Evolutionary conservation across 1,284 basidiomycete species (phyloP), one percentile per base, ranked within the genome.

Genomic region (Leccinum fuscescens): DNA sequence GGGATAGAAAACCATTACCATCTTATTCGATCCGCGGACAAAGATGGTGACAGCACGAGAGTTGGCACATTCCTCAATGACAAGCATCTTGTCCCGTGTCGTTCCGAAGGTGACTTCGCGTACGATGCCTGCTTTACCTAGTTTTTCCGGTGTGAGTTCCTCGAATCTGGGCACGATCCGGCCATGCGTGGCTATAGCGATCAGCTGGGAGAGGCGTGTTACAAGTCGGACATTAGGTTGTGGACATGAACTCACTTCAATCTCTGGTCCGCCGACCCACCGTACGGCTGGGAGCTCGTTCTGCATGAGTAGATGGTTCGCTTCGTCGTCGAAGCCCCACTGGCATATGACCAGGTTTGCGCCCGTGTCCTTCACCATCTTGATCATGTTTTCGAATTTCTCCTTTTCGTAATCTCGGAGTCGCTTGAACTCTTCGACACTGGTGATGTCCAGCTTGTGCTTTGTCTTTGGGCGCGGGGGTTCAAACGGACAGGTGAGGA

Each of bases 241-340:
- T 6, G 27, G 9, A 51, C 1, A 31, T 9, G 27, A 55, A 39
- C 42, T 57, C 60, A 94, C 93, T 87, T 99, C 96, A 64, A 99
- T 97, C 76, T 99, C 96, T 2, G 97, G 96, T 20, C 96, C 97
- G 64, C 96, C 96, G 59, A 99, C 96, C 96, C 97, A 99, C 73
- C 96, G 85, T 24, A 99, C 96, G n/a, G 96, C 94, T 48, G 96
- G 97, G 49, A 99, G 81, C 14, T 96, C 92, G 73, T 98, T 98
- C 79, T 98, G 96, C 89, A 99, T 94, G 67, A 99, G 78, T 71
- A 99, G 71, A 75, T 99, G 96, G 75, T 99, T 99, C 59, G 96
- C 96, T 79, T 99, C 96, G 74, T 99, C 97, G 72, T 99, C 96
- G 74, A 99, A 99, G 65, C 96, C 96, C 96, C 96, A 99, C 76